phyloP scores from a whole-genome alignment of 129 eudicot species.

The Artemisia argyi region DNA sequence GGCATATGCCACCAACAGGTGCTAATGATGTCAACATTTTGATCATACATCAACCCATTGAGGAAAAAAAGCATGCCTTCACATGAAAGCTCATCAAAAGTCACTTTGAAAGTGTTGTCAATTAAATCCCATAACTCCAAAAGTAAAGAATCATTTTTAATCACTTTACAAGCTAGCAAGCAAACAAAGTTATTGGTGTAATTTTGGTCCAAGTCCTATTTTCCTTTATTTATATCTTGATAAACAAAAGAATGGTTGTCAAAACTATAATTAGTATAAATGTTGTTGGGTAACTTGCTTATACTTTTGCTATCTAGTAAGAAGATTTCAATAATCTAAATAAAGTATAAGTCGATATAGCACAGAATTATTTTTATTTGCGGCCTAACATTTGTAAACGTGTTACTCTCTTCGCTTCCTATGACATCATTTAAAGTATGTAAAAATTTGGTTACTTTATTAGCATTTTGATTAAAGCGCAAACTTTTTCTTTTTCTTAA shows the following conservation, averaged over 20 bases:
- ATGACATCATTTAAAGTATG: too few species aligned
- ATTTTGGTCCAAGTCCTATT: not conserved
- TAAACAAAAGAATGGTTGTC: not conserved
- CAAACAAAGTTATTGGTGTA: not conserved
- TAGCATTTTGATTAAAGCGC: not conserved
- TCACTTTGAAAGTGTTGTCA: slow-evolving; percentile 22
- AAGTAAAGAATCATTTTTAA: slow-evolving; percentile 26
- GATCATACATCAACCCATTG: slow-evolving; percentile 25
- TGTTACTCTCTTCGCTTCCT: too few species aligned
- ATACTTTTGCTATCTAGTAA: too few species aligned
- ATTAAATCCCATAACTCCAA: slow-evolving; percentile 18
- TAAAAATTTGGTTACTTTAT: too few species aligned
- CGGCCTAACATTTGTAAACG: too few species aligned
- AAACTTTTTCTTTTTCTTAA: not conserved
- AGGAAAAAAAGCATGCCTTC: slow-evolving; percentile 32
- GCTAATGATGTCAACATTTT: slow-evolving; percentile 30
- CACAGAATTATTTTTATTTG: too few species aligned
- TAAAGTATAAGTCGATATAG: too few species aligned
- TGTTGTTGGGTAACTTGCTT: too few species aligned
- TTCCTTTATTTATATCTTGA: not conserved
- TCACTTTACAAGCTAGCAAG: slow-evolving; percentile 19
- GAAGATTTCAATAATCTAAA: too few species aligned
- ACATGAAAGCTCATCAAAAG: slow-evolving; percentile 40
- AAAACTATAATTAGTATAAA: too few species aligned
- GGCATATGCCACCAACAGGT: slow-evolving; percentile 19